Base-by-base conservation (phyloP, 805 yeast species). In the Pichia cephalocereana region DNA sequence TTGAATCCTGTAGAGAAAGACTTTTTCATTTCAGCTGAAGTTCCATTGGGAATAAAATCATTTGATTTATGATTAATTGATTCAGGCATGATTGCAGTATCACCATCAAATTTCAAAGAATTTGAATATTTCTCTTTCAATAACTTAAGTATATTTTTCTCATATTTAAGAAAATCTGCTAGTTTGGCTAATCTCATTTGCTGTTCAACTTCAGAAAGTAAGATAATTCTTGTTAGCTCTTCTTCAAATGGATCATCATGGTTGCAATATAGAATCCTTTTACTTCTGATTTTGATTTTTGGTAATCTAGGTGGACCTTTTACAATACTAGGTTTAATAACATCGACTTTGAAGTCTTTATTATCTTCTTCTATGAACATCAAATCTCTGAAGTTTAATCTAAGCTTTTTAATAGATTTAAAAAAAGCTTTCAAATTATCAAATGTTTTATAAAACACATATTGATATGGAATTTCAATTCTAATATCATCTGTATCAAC, bases 171-270 rank as follows among this genome's bases (percentile, higher is more conserved):
- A 45, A 64, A 63, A 5, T 53, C 55, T 4, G 45, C 45, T 15
- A 56, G 18, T 49, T 84, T 81, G 26, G 76, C 77, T 12, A 77
- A 44, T 52, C 96, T 70, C 45, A 71, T 68, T 53, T 69, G 71
- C 59, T 87, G 95, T 55, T 82, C 91, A n/a, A 71, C 50, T 19
- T 66, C 45, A 1, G 95, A 95, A 11, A 83, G 70, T 55, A 82
- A 82, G 57, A 75, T 80, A 28, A 83, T 77, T 57, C 77, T 69
- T 23, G 78, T 75, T 43, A 90, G 66, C 56, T 86, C 82, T 8
- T 80, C 70, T 63, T 91, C 98, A 62, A 90, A 89, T 8, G 95
- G 91, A 64, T 91, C 97, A 62, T 86, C 95, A 48, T 86, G 96
- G 53, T 89, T 71, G 26, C 83, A 72, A 38, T 89, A 66, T 6